Percentiles rank a stretch among this genome's conserved stretches.
Evolutionary conservation across 805 yeast species (phyloP).

Genomic region (Metschnikowia arizonensis): DNA sequence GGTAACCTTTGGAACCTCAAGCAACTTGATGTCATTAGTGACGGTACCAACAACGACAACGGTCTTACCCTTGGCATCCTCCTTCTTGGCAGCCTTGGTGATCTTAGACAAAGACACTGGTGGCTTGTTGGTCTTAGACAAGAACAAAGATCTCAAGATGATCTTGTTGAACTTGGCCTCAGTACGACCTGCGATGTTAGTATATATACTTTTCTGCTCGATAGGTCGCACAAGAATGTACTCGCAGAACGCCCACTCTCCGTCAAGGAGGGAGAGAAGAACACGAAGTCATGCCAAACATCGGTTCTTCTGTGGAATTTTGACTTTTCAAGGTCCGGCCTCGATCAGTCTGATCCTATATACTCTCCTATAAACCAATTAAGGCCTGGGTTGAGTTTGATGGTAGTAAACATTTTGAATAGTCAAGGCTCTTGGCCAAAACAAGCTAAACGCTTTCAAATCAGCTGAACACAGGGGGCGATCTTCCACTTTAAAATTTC

Average conservation of each 20-base stretch:
- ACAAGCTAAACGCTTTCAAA: background rate
- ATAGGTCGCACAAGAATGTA: conserved; percentile 33
- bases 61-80: conserved; percentile 78
- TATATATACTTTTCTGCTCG: conserved; percentile 43
- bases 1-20: conserved; percentile 92
- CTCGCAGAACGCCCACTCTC: conserved; percentile 24
- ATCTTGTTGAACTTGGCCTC: conserved; percentile 99
- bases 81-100: conserved; percentile 75
- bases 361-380: background rate
- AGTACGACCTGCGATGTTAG: conserved; percentile 79
- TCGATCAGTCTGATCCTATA: background rate
- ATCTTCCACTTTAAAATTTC: background rate
- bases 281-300: background rate
- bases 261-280: conserved; percentile 1
- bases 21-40: conserved; percentile 95
- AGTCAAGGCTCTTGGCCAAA: background rate
- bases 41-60: conserved; percentile 99
- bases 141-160: conserved; percentile 88
- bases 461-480: background rate
- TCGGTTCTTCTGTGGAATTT: background rate
- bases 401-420: conserved; percentile 2
- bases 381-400: background rate
- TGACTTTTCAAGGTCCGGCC: background rate
- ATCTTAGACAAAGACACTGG: conserved; percentile 96
- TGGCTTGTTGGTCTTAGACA: conserved; percentile 99